Evolutionary conservation across 768 basidiomycete species (phyloP).

Genomic region (Hericium rajendrae): DNA sequence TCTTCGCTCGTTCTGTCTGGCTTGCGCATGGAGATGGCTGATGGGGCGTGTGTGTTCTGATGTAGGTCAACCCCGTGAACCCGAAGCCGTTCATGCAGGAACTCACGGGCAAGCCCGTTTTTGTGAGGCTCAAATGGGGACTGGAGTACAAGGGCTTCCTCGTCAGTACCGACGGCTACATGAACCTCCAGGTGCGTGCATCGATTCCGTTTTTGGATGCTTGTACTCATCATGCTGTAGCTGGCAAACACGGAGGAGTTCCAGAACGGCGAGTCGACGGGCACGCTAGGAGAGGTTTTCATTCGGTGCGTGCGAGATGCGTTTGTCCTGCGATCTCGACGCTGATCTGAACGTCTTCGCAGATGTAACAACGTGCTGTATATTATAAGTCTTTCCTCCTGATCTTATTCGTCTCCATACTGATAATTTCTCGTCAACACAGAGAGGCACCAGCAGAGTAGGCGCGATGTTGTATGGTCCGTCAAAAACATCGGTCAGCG

Average conservation of each 20-base stretch:
- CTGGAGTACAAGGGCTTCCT: constrained; percentile 98
- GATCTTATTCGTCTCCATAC: background rate
- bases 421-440: constrained; percentile 1
- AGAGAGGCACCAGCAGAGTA: constrained; percentile 12
- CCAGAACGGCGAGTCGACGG: constrained; percentile 91
- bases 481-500: background rate
- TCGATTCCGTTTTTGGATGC: background rate
- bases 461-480: background rate
- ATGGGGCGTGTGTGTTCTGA: background rate
- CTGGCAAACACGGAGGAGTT: constrained; percentile 99
- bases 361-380: constrained; percentile 96
- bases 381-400: constrained; percentile 37
- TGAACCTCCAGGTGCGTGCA: constrained; percentile 87
- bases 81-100: constrained; percentile 99
- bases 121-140: constrained; percentile 96
- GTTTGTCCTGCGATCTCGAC: background rate
- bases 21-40: background rate
- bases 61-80: constrained; percentile 85
- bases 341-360: constrained; percentile 8
- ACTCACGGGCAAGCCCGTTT: constrained; percentile 93
- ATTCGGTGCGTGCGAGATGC: constrained; percentile 58
- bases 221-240: constrained; percentile 31
- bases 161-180: constrained; percentile 97
- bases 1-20: background rate
- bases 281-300: constrained; percentile 97